Percentiles rank a stretch among this genome's conserved stretches.
Conservation (phyloP, 2,329 filamentous ascomycete genomes). For the Pseudocercospora vitis region DNA sequence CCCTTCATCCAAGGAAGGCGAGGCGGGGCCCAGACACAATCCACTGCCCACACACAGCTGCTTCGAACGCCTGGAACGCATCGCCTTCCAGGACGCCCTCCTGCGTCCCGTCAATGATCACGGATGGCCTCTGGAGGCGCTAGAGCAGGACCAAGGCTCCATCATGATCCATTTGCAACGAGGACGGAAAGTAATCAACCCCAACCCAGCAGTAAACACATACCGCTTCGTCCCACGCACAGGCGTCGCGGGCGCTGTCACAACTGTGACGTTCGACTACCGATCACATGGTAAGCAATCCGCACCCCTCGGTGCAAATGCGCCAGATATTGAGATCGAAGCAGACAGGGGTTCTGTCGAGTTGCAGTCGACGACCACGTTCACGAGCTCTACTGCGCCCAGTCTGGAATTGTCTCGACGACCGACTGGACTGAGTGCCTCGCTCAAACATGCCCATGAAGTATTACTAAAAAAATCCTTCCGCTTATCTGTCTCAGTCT, state of each 20-base stretch:
- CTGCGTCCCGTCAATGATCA: slow-evolving; percentile 8
- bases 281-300: slow-evolving; percentile 7
- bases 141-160: slow-evolving; percentile 9
- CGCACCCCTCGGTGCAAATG: too few species aligned
- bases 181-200: neutral
- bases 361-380: slow-evolving; percentile 11
- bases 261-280: slow-evolving; percentile 11
- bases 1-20: neutral
- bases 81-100: slow-evolving; percentile 1
- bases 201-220: neutral
- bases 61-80: slow-evolving; percentile 10
- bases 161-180: slow-evolving; percentile 14
- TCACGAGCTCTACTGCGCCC: neutral
- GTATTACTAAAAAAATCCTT: neutral
- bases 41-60: slow-evolving; percentile 7
- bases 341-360: slow-evolving; percentile 15
- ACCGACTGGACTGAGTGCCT: neutral
- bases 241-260: slow-evolving; percentile 5
- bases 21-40: neutral
- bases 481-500: neutral
- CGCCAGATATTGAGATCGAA: neutral
- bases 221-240: slow-evolving; percentile 9
- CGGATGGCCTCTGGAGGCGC: slow-evolving; percentile 8
- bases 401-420: slow-evolving; percentile 8
- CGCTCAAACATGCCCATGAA: slow-evolving; percentile 7